A percentile compares a stretch with the other conserved stretches of the same genome.
Evolutionary conservation across 108 stramenopile species (phyloP).

Genomic region (Cyclostephanos invisitatus): DNA sequence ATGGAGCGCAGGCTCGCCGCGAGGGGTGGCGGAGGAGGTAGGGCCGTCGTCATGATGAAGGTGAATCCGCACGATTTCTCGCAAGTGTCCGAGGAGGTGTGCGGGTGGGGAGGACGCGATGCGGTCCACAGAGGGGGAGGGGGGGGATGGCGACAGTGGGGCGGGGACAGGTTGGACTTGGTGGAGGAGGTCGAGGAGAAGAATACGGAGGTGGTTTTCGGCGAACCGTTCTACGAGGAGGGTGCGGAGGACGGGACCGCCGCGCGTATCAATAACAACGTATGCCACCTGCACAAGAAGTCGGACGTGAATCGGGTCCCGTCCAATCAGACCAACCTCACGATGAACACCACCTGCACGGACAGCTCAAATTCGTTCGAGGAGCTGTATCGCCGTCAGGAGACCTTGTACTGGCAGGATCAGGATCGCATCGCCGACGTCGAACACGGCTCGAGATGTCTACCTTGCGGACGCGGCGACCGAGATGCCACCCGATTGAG

Average conservation of each 20-base stretch:
- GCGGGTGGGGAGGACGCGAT: constrained; percentile 15
- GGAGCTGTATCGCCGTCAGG: constrained; percentile 17
- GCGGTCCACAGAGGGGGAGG: constrained; percentile 10
- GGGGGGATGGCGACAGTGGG: constrained; percentile 4
- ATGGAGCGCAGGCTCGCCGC: constrained; percentile 42
- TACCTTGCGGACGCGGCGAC: background rate
- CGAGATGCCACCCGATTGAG: background rate
- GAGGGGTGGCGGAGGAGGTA: background rate
- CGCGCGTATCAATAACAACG: background rate
- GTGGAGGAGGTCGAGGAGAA: constrained; percentile 14
- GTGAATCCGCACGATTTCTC: constrained; percentile 16
- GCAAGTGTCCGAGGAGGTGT: constrained; percentile 1
- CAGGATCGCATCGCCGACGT: constrained; percentile 13
- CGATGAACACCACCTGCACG: constrained; percentile 18
- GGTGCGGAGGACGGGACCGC: background rate
- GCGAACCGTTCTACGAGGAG: constrained; percentile 9
- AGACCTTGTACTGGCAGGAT: constrained; percentile 35
- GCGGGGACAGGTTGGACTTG: background rate
- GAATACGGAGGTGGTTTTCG: constrained; percentile 9
- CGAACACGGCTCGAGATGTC: background rate
- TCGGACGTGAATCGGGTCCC: constrained; percentile 5
- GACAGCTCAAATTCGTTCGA: constrained; percentile 21
- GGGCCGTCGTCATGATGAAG: background rate
- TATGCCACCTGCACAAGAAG: background rate
- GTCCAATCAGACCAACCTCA: constrained; percentile 6